phyloP scores from a whole-genome alignment of 1,139 yeast genomes.

The Blastobotrys malaysiensis region DNA sequence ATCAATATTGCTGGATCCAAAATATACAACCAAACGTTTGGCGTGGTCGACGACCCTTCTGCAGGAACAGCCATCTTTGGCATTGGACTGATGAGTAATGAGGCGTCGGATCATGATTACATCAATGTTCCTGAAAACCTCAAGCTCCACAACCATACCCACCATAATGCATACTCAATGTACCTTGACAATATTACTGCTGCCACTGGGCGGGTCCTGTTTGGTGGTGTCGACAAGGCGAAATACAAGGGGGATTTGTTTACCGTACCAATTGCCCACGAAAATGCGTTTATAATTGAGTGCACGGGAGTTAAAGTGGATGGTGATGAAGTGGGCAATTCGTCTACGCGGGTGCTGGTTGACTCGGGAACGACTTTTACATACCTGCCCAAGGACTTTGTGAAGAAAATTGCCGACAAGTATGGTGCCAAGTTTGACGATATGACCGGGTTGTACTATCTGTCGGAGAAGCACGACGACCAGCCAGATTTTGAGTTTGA shows the following conservation, averaged over 20 bases:
- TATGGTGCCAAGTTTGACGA: conserved; percentile 22
- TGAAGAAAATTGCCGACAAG: conserved; percentile 21
- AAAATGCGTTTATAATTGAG: conserved; percentile 17
- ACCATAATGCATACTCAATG: conserved; percentile 48
- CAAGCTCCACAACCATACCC: conserved; percentile 31
- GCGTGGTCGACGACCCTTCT: conserved; percentile 41
- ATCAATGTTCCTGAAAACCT: conserved; percentile 22
- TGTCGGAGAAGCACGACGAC: conserved; percentile 15
- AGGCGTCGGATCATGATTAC: conserved; percentile 23
- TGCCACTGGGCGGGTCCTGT: conserved; percentile 45
- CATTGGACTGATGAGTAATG: conserved; percentile 44
- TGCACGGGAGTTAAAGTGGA: conserved; percentile 15
- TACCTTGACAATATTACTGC: conserved; percentile 42
- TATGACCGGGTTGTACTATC: conserved; percentile 21
- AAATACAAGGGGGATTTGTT: conserved; percentile 46
- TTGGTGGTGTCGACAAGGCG: conserved; percentile 57
- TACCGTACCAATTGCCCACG: conserved; percentile 23
- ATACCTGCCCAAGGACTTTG: conserved; percentile 41
- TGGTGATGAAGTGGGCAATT: conserved; percentile 3
- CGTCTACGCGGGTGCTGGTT: conserved; percentile 39
- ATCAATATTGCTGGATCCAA: conserved; percentile 37
- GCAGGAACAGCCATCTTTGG: conserved; percentile 50
- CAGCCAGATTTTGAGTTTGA: conserved; percentile 24
- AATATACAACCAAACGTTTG: conserved; percentile 40
- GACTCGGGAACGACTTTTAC: conserved; percentile 72